Percentiles rank a stretch among this genome's conserved stretches.
These are phyloP conservation scores for Elsinoe batatas DNA, from an alignment of 2,329 filamentous ascomycete species.

Conservation along the genomic window DNA sequence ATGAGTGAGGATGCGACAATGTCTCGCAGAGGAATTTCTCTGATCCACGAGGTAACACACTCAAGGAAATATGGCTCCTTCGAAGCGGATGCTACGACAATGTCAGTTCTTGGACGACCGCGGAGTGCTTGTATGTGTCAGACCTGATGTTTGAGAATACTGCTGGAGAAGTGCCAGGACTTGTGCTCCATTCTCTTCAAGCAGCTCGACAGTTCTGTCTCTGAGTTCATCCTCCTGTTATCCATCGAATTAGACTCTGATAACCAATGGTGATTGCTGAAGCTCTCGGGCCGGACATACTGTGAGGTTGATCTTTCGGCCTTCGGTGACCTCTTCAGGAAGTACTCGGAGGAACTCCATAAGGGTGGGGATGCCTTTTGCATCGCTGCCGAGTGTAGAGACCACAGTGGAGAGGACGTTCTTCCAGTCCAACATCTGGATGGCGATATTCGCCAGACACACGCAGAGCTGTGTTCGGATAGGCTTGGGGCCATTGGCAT, in stretches of 20 bases:
- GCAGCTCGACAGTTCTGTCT: conserved; percentile 73
- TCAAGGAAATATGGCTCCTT: conserved; percentile 86
- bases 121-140: conserved; percentile 10
- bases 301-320: conserved; percentile 97
- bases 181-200: conserved; percentile 81
- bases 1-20: conserved; percentile 81
- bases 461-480: conserved; percentile 83
- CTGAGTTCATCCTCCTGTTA: conserved; percentile 87
- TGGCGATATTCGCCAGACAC: conserved; percentile 85
- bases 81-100: conserved; percentile 55
- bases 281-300: conserved; percentile 60
- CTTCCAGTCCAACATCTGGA: conserved; percentile 94
- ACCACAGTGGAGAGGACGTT: conserved; percentile 80
- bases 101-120: conserved; percentile 17
- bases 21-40: conserved; percentile 75
- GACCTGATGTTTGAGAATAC: conserved; percentile 87
- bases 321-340: conserved; percentile 97
- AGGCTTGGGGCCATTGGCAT: conserved; percentile 68
- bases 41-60: conserved; percentile 92
- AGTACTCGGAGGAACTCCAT: conserved; percentile 94
- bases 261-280: conserved; percentile 18
- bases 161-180: conserved; percentile 80
- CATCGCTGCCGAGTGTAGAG: conserved; percentile 62
- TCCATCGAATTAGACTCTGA: conserved; percentile 32
- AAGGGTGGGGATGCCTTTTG: conserved; percentile 73